Base-by-base conservation (phyloP, 73 alveolate genomes). In the Tetrahymena elliotti region DNA sequence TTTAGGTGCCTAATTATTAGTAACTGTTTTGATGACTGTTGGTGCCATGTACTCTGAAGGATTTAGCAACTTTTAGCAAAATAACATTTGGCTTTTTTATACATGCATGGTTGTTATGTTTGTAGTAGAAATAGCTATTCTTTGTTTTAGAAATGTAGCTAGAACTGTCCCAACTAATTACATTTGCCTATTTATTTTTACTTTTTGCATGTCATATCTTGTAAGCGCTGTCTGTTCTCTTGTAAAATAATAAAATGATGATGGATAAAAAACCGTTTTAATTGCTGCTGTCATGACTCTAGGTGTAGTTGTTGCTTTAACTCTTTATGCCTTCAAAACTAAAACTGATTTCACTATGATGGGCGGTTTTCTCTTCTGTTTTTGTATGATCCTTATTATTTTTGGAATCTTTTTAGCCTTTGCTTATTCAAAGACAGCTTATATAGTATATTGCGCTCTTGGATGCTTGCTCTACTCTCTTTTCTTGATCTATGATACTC, bases 121-220 rank as follows among this genome's bases (percentile, higher is more conserved):
- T 54, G 97, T 93, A 13, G 93, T 93, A 13, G 93, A 92, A 83
- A 52, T 93, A 38, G 96, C 96, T 47, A 68, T 97, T 12, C 34
- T 95, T 6, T 97, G 98, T 41, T 35, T 35, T 36, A 68, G 88
- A 68, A 41, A 93, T 24, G 95, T 97, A 24, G 97, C 97, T 27
- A 84, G 98, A 40, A 97, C 93, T 82, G 99, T 98, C 53, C 99
- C 99, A 37, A 53, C 83, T 18, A 98, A 98, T 96, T 98, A 97
- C 92, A 96, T 98, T 35, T 84, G 97, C 94, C 97, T 98, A 33
- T 93, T 93, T 27, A 38, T 96, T 53, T 98, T 98, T 96, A 98
- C 99, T 53, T 52, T 98, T 11, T 96, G 98, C n/a, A 99, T 97
- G 88, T 94, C 99, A 88, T 98, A 96, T 93, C 35, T 97, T 52